Evolutionary conservation across 805 yeast species (phyloP), one percentile per base, ranked within the genome.

Genomic region (Barnettozyma botsteinii): DNA sequence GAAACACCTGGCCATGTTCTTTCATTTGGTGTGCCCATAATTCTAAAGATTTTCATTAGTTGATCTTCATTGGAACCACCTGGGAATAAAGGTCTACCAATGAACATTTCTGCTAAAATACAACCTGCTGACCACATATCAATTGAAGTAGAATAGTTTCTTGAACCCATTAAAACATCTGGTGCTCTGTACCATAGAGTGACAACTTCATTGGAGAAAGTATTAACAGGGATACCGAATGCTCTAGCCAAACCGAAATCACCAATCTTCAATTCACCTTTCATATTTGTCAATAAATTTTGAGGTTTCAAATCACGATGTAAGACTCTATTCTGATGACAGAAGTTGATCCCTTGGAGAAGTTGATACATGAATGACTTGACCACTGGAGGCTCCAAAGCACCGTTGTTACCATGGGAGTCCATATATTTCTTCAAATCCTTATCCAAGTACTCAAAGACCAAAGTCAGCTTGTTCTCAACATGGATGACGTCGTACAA

Each of bases 51-150:
- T 59, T 86, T 85, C 62, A 82, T 75, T 52, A 93, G 72, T 63
- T 93, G 98, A 64, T 93, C 98, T 41, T 93, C 97, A 62, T 91
- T 94, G 30, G 95, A 86, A 11, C 91, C 80, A 24, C 98, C 98
- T 17, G 98, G 96, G 63, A 93, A 93, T 37, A 93, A 68, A 1
- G 98, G 98, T 55, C 91, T 82, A 24, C 98, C 96, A n/a, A 96
- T 85, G 57, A 93, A 83, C 98, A 93, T 91, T 59, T 93, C 98
- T 3, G 97, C 98, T 60, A 93, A 75, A 40, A 93, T 93, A 65
- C 98, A 93, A 13, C 98, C 98, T 13, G 96, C 94, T 14, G 96
- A 87, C 98, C 98, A 93, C 66, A 93, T 86, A 60, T 93, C 98
- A 45, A 93, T 94, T 8, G 96, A 89, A 0, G 98, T 93, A 33